Evolutionary conservation across 1,284 basidiomycete genomes (phyloP), one percentile per base, ranked within the genome.

Genomic region (Peniophora sp.): DNA sequence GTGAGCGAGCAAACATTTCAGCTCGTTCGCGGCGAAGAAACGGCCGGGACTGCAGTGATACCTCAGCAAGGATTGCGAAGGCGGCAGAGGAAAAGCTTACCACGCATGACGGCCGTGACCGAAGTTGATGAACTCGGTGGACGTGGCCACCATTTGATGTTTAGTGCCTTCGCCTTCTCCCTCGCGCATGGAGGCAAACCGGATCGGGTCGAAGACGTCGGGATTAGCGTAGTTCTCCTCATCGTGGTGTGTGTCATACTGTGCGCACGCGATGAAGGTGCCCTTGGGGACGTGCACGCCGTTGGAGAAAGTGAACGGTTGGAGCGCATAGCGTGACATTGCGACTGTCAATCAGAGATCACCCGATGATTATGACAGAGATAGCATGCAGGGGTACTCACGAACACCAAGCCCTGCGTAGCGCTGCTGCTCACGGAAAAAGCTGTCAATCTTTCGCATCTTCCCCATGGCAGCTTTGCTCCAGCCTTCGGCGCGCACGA

Each of bases 271-370:
- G 48, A 73, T 51, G 23, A 64, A 56, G 32, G 65, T 63, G 19
- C 72, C 73, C 12, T 59, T 56, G 10, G 72, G 69, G 52, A 76
- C 58, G 11, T 56, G 62, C n/a, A 69, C 70, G 17, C 74, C 74
- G 44, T 76, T 65, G 14, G 69, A 66, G 53, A 77, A 71, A 2
- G 62, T 65, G 50, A 69, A 67, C 32, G 69, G 64, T 35, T 63
- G 56, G 59, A 72, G 56, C 16, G 67, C 67, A 50, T 63, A 62
- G 52, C 72, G 69, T 14, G 54, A 49, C 49, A 69, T 55, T 3
- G 63, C 58, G n/a, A 63, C 71, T 73, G 44, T 27, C 24, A 36
- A 23, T 3, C 3, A 32, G 14, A 49, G 49, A 43, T 48, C 52
- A 41, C 38, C 64, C 24, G 63, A 72, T 49, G 58, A 56, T 57